Evolutionary conservation across 2,329 filamentous ascomycete genomes (phyloP), one percentile per base, ranked within the genome.

Genomic region (Leptoxyphium fumago): DNA sequence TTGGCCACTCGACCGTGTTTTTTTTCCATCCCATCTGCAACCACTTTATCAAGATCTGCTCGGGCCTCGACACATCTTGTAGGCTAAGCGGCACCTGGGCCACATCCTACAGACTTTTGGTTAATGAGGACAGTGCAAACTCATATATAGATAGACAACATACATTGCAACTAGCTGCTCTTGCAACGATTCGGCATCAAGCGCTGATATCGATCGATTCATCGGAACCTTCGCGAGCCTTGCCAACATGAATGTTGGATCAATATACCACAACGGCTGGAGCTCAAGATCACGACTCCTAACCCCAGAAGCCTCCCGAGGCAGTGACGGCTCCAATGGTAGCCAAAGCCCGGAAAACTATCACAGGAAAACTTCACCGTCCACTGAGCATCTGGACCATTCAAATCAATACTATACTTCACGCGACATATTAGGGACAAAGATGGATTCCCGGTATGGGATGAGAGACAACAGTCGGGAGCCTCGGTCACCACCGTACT

Each of bases 401-500:
- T 42, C n/a, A 38, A 43, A 28, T 41, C 44, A 28, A 29, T 46
- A 39, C 46, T 43, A 13, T 44, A 48, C 41, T 15, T 38, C n/a
- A 42, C 45, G 43, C 21, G 32, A 41, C 34, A 29, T 32, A 9
- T 45, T 34, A 43, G 29, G 40, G 6, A 29, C 18, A 18, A 36
- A 30, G 41, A 39, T 29, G 28, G 41, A 47, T 38, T 39, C 50
- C 36, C 41, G 43, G 29, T 13, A 46, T 44, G 45, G 45, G 32
- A 51, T 46, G 42, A 51, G 46, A 17, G 40, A 29, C 30, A 48
- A 53, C 43, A 45, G 47, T 18, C 43, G 41, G 26, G 47, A 46
- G 29, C 54, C 54, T 18, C 50, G 51, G 36, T 61, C 59, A 40
- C 58, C 56, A 29, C 57, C 57, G 7, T 60, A 60, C 44, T 46